Evolutionary conservation across 768 basidiomycete genomes (phyloP).

Genomic region (Rhodotorula diobovata): DNA sequence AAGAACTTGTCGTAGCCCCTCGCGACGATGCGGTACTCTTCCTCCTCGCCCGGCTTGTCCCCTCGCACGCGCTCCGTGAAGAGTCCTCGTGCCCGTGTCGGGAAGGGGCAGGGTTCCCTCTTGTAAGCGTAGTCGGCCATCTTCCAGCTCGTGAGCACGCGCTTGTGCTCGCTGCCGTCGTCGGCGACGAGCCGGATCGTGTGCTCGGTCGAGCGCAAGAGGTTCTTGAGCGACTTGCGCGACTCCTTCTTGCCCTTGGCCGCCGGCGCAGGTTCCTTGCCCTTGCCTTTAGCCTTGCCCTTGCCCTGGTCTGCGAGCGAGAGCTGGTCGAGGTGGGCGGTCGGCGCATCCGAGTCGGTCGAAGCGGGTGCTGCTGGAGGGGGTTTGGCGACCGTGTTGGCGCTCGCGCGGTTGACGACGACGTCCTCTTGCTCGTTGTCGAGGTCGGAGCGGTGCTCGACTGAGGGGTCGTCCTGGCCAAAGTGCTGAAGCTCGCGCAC

Average conservation of each 20-base stretch:
- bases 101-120: conserved; percentile 81
- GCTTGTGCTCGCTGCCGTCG: conserved; percentile 4
- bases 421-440: conserved; percentile 26
- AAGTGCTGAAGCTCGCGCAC: conserved; percentile 29
- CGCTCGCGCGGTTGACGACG: background rate
- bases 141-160: conserved; percentile 74
- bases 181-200: conserved; percentile 3
- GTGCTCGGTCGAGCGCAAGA: conserved; percentile 30
- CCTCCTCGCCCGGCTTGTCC: conserved; percentile 44
- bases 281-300: background rate
- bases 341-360: background rate
- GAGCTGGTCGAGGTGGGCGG: background rate
- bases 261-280: too few species aligned
- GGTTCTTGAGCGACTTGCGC: conserved; percentile 8
- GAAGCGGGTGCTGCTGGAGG: background rate
- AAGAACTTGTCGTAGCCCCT: conserved; percentile 99
- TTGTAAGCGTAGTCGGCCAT: conserved; percentile 97
- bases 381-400: too few species aligned
- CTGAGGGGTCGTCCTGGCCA: conserved; percentile 10
- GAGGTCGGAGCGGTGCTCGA: background rate
- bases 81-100: conserved; percentile 86
- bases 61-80: conserved; percentile 56
- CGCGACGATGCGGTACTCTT: conserved; percentile 60
- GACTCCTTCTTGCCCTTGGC: background rate
- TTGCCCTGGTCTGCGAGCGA: background rate